Evolutionary conservation across 805 yeast genomes (phyloP).

Genomic region (Wickerhamiella azyma): DNA sequence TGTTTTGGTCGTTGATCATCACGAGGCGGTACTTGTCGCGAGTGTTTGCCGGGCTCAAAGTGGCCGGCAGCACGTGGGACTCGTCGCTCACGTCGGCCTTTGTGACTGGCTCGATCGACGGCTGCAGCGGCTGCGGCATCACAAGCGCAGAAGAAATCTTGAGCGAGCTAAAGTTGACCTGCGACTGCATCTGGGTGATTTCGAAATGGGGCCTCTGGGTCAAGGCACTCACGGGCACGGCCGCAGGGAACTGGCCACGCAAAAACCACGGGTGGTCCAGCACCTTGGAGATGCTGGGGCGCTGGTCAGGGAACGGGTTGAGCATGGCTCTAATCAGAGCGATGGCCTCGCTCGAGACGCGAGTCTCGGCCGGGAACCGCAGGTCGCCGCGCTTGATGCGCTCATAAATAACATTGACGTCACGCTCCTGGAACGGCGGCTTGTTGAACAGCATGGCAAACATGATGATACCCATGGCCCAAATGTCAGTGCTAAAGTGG

Average conservation of each 20-base stretch:
- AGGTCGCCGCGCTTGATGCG: conserved; percentile 76
- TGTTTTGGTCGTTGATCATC: conserved; percentile 17
- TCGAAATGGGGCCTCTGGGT: conserved; percentile 47
- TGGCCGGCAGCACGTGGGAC: conserved; percentile 58
- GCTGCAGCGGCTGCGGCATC: conserved; percentile 11
- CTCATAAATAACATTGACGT: conserved; percentile 82
- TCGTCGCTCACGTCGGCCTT: conserved; percentile 29
- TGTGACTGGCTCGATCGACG: conserved; percentile 22
- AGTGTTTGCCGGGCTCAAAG: conserved; percentile 86
- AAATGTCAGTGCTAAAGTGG: conserved; percentile 85
- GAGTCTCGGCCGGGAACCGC: conserved; percentile 50
- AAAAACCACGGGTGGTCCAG: conserved; percentile 74
- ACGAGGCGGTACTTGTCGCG: conserved; percentile 59
- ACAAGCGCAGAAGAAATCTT: conserved; percentile 49
- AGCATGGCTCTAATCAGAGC: conserved; percentile 53
- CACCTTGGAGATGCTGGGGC: conserved; percentile 69
- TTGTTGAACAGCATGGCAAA: conserved; percentile 85
- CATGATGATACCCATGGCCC: conserved; percentile 97
- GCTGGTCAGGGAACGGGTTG: conserved; percentile 57
- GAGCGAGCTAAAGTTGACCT: conserved; percentile 50
- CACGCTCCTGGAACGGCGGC: conserved; percentile 96
- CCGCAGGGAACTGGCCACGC: conserved; percentile 62
- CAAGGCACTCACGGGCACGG: conserved; percentile 48
- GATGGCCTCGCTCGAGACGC: conserved; percentile 57
- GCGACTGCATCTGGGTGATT: conserved; percentile 46